A percentile compares a stretch with the other conserved stretches of the same genome.
Conservation (phyloP, 2,329 filamentous ascomycete genomes). For the Camillea tinctor region DNA sequence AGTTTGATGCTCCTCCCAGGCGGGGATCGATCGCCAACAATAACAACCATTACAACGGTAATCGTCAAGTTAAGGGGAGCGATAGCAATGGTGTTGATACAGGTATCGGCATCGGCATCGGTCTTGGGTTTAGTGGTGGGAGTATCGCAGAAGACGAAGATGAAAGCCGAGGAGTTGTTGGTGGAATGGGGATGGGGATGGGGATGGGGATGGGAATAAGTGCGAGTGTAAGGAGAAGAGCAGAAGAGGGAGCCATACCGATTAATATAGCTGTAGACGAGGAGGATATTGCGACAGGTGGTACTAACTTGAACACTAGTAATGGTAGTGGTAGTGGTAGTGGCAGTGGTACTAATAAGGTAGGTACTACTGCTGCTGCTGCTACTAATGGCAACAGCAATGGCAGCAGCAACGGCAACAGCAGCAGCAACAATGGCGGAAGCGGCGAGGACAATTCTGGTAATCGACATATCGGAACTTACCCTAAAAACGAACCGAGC, state of each 20-base stretch:
- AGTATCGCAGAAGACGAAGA: background rate
- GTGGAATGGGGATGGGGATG: too few species aligned
- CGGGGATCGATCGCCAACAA: background rate
- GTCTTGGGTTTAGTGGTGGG: background rate
- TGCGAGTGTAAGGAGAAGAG: constrained; percentile 3
- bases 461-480: background rate
- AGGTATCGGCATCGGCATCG: background rate
- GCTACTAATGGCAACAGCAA: background rate
- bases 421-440: background rate
- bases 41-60: background rate
- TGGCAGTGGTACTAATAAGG: background rate
- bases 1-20: background rate
- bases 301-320: too few species aligned
- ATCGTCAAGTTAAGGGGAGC: constrained; percentile 2
- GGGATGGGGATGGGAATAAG: background rate
- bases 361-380: background rate
- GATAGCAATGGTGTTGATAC: background rate
- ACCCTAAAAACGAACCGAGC: background rate
- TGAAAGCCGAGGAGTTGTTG: background rate
- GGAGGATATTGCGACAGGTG: background rate
- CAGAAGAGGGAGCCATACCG: background rate
- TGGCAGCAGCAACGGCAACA: background rate
- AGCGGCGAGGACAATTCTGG: background rate
- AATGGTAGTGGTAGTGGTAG: background rate
- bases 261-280: background rate